Evolutionary conservation across 73 alveolate genomes (phyloP), one percentile per base, ranked within the genome.

Genomic region (Urostyla sp.): DNA sequence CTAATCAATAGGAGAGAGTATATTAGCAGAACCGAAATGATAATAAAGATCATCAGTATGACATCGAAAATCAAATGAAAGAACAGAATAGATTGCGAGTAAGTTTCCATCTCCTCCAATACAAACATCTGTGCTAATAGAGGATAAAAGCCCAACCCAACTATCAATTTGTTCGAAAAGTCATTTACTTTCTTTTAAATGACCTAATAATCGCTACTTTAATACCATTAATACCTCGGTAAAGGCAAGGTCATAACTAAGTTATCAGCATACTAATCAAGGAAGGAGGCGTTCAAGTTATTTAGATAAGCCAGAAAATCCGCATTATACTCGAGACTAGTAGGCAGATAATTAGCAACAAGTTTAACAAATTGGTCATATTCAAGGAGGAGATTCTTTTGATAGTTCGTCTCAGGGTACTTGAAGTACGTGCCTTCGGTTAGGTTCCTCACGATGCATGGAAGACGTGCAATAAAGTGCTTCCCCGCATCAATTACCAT

Each of bases 81-180:
- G 55, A 93, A 78, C 45, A 90, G 44, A 26, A 78, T 67, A 1
- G 87, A 94, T 58, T 66, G 66, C 34, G 78, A 51, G 34, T 61
- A 78, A 13, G 40, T 60, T 30, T 76, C 52, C 75, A 92, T 48
- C 53, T 89, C 82, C 38, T 57, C 56, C 20, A 92, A 57, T 3
- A 90, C 67, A 13, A 94, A 96, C 84, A 82, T 56, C 23, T 60
- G 59, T 54, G 85, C 80, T 21, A 52, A 44, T 11, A 91, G 79
- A 1, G 98, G 90, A 43, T 75, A 72, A 21, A 78, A 92, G 4
- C 96, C 95, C 23, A 92, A 77, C 34, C 79, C 93, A 32, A 69
- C 81, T n/a, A 73, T 85, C 20, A 88, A 67, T 26, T 67, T 37
- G 27, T 91, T 50, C 0, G 91, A 92, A 35, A 72, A 73, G 24